Base-by-base conservation (phyloP, 139 green algal genomes). In the Coelastrella sp. region DNA sequence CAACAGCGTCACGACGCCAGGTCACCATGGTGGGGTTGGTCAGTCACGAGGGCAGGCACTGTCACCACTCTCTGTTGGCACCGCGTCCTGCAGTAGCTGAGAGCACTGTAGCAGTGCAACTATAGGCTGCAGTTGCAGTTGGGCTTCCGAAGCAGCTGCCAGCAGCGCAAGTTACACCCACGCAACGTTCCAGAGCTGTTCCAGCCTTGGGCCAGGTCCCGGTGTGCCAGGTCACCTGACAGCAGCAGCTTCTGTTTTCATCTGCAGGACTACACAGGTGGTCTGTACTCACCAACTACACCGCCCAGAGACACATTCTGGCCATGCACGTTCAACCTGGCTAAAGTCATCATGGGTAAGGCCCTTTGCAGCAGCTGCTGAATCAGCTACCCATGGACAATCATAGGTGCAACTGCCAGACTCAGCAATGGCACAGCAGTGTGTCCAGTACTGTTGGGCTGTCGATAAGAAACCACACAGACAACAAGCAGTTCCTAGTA, bases 291-390 rank as follows among this genome's bases (percentile, higher is more conserved):
- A 8, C 73, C 68, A 23, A 19, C 20, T 4, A 14, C 54, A 5
- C 61, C 61, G 11, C 6, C 59, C 6, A 20, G 32, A 57, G 87
- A 91, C 88, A 92, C 81, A 2, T 89, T 89, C 7, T 80, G 73
- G 80, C 60, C 82, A 2, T 92, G 89, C 81, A 89, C 82, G 19
- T 92, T 92, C 74, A 92, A 92, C 82, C 81, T 92, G 57, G 16
- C 54, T 20, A 92, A 92, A n/a, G 89, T 92, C 57, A 87, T 91
- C 79, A 82, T 91, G 79, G 83, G 77, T 73, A 80, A 5, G 68
- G 64, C 4, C 13, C 47, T 23, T 20, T n/a, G 47, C 77, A 83
- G 77, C 77, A 83, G 3, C 32, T 80, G 32, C 19, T 66, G 8
- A 13, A 66, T 83, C 73, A 78, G 73, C 73, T n/a, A 10, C 5